Percentiles rank a stretch among this genome's conserved stretches.
Evolutionary conservation across 139 green algal species (phyloP).

Genomic region (Asterochloris erici): DNA sequence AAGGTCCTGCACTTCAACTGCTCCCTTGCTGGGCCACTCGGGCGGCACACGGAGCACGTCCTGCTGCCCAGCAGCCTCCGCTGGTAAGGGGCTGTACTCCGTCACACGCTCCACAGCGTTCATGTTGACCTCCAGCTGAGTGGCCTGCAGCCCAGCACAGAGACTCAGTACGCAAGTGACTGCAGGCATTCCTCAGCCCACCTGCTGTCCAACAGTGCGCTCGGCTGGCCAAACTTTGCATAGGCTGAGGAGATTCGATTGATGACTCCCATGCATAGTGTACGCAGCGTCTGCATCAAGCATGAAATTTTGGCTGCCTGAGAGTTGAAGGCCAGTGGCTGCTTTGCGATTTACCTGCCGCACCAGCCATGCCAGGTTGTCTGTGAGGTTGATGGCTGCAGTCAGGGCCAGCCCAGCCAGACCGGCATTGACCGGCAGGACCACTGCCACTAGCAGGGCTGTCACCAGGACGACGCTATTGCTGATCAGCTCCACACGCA

Average conservation of each 20-base stretch:
- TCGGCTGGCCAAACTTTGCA: too few species aligned
- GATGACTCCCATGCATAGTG: background rate
- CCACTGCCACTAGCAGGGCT: slow-evolving; percentile 43
- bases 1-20: background rate
- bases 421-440: slow-evolving; percentile 59
- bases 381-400: slow-evolving; percentile 80
- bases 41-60: background rate
- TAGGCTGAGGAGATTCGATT: too few species aligned
- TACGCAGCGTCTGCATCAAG: background rate
- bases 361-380: slow-evolving; percentile 22
- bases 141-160: slow-evolving; percentile 38
- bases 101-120: slow-evolving; percentile 78
- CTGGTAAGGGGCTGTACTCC: slow-evolving; percentile 61
- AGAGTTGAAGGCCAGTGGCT: background rate
- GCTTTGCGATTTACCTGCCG: background rate
- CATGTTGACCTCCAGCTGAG: slow-evolving; percentile 74
- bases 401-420: slow-evolving; percentile 89
- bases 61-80: slow-evolving; percentile 29
- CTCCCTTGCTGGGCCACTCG: slow-evolving; percentile 1
- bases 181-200: background rate
- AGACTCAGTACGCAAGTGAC: background rate
- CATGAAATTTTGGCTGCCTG: background rate
- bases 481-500: slow-evolving; percentile 91
- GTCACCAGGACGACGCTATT: slow-evolving; percentile 53
- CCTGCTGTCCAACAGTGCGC: background rate